Base-by-base conservation (phyloP, 352 stramenopile genomes). In the Pythium scleroteichum region DNA sequence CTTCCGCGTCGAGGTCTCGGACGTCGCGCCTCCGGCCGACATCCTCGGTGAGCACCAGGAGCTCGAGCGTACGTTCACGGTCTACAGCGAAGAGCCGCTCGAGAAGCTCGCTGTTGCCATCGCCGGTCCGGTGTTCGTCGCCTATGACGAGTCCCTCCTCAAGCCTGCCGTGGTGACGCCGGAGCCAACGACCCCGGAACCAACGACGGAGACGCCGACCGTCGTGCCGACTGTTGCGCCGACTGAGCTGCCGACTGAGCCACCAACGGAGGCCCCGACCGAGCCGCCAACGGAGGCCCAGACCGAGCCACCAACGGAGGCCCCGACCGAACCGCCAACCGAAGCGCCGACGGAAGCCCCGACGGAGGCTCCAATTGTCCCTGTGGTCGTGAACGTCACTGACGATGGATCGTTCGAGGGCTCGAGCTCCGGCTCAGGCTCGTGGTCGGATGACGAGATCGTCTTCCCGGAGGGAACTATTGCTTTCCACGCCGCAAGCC, bases 391-490 rank as follows among this genome's bases (percentile, higher is more conserved):
- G 8, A 52, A 52, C 58, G 45, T 46, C 68, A 62, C 47, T 46
- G 53, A 59, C 41, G 51, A 66, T 14, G 70, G 47, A n/a, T 66
- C 58, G 50, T 41, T 22, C 62, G 55, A 42, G 59, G 49, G 41
- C 46, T 62, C 55, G 16, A 55, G 42, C 42, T 65, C 41, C 2
- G 59, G 59, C 29, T 62, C 52, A 26, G 52, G 53, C 16, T 68
- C 61, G 53, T 24, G 49, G 20, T 47, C 45, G 16, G 53, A 66
- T 5, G 65, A 52, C 17, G 64, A 61, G 26, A 76, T 82, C 41
- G 54, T 72, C 39, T 69, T 80, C 41, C 62, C 71, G 20, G 68
- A 50, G 1, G 72, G 66, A 45, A 71, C 73, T 53, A 35, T 85
- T 20, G 51, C 75, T 60, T 33, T 66, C 42, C 40, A 53, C 48